Base-by-base conservation (phyloP, 768 basidiomycete species). In the Tricholoma flavovirens region DNA sequence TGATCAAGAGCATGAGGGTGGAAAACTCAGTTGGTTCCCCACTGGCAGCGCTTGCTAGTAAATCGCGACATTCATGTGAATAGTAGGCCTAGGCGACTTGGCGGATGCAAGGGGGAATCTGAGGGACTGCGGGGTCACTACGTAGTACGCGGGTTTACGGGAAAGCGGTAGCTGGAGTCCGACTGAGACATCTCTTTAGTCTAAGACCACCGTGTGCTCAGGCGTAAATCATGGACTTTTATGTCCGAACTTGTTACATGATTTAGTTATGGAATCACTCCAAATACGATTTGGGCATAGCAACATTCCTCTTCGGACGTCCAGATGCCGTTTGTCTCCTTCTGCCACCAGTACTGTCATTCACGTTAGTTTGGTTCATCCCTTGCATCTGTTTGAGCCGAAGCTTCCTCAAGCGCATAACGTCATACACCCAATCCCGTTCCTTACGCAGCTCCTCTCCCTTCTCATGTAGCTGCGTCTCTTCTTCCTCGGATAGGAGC, bases 351-450 rank as follows among this genome's bases (percentile, higher is more conserved):
- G 40, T 30, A 2, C 3, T 22, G 2, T 8, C 22, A 15, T n/a
- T 38, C 22, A 19, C 4, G 26, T 19, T 30, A n/a, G 26, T 32
- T 17, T 53, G 52, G 51, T 54, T 59, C 56, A 4, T 49, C 49
- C 26, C 46, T 30, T 33, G 10, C 57, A 64, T 67, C 29, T 59
- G 62, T 55, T 53, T 59, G 45, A 70, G 42, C 60, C 69, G 71
- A 48, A 62, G 46, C 35, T 67, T 64, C 60, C 77, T 65, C 57
- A 82, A n/a, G 12, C 81, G 74, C 51, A 76, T 72, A 36, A 87
- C 69, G 62, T 87, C 84, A 49, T 78, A 77, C 9, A 90, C 86
- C 87, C 87, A 91, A 60, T 88, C 84, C 5, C 75, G 77, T 64
- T 84, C 79, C 21, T 70, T 66, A 19, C 80, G 69, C 52, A 83